Base-by-base conservation (phyloP, 306 rosid genomes). In the Oxytropis ochrocephala region DNA sequence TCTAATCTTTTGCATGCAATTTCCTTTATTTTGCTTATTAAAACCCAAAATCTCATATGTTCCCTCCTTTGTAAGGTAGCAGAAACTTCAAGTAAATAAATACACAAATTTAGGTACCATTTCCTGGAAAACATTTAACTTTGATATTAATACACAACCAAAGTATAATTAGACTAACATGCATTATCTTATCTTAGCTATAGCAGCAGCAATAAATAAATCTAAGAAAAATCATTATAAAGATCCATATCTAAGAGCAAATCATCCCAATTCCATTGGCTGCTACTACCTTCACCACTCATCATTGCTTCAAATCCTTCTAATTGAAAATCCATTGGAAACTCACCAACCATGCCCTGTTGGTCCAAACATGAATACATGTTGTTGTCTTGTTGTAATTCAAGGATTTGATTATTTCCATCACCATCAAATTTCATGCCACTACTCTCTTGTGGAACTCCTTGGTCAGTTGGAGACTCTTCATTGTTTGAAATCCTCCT, bases 191-290 rank as follows among this genome's bases (percentile, higher is more conserved):
- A 27, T 46, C 68, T 29, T 24, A 24, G 29, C 29, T 1, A 59
- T 6, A 44, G n/a, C 8, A 60, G 30, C 32, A 41, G 48, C 16
- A 57, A 32, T 8, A 41, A 63, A 21, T 24, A 24, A 46, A 64
- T 47, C 48, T 77, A 70, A 64, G 64, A 39, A 72, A 72, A 78
- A 18, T 65, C 78, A 46, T 78, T 74, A 70, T 79, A 84, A 38
- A 80, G 21, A 52, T 84, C 89, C 73, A 78, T 66, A 46, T 82
- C 89, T 12, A 81, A 67, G 69, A 82, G 60, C 33, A 80, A 80
- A 72, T 84, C 84, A 76, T 83, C 84, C 92, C 87, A 84, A 64
- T 78, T 85, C 85, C 84, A 71, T 55, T 79, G 81, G 35, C 32
- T 75, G 63, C 52, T 50, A 29, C 66, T 50, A 17, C 73, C 67